Percentiles rank a stretch among this genome's conserved stretches.
Conservation (phyloP, 805 yeast genomes). For the Pichia deserticola region DNA sequence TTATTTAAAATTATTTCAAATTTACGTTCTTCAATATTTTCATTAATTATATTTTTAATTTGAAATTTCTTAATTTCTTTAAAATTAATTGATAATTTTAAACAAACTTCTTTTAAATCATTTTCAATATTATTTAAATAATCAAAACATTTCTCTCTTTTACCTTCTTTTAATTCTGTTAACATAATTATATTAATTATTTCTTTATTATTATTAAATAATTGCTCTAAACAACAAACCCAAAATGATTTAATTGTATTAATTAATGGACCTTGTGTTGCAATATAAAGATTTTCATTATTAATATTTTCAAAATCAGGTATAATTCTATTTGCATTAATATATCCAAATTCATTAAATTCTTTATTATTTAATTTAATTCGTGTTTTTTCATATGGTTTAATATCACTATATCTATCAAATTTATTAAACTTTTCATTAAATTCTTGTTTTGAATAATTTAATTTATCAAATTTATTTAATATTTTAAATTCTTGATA, state of each 20-base stretch:
- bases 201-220: slow-evolving; percentile 1
- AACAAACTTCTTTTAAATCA: not conserved
- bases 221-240: slow-evolving; percentile 23
- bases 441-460: not conserved
- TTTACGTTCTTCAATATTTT: slow-evolving; percentile 7
- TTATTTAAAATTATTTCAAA: not conserved
- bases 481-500: not conserved
- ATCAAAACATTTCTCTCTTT: slow-evolving; percentile 32
- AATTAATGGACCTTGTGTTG: slow-evolving; percentile 59
- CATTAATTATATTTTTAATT: not conserved
- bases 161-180: slow-evolving; percentile 50
- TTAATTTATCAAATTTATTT: not conserved
- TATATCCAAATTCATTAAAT: slow-evolving; percentile 30
- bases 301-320: not conserved
- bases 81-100: not conserved
- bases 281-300: slow-evolving; percentile 38
- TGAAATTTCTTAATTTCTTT: not conserved
- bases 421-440: slow-evolving; percentile 24
- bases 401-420: slow-evolving; percentile 48
- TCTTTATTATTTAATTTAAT: not conserved
- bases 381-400: slow-evolving; percentile 51
- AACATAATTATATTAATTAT: slow-evolving; percentile 57
- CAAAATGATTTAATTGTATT: slow-evolving; percentile 39
- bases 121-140: slow-evolving; percentile 4
- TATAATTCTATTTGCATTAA: slow-evolving; percentile 31